A percentile compares a stretch with the other conserved stretches of the same genome.
Conservation (phyloP, 176 grass and related monocot genomes). For the Rhynchospora tenuis region DNA sequence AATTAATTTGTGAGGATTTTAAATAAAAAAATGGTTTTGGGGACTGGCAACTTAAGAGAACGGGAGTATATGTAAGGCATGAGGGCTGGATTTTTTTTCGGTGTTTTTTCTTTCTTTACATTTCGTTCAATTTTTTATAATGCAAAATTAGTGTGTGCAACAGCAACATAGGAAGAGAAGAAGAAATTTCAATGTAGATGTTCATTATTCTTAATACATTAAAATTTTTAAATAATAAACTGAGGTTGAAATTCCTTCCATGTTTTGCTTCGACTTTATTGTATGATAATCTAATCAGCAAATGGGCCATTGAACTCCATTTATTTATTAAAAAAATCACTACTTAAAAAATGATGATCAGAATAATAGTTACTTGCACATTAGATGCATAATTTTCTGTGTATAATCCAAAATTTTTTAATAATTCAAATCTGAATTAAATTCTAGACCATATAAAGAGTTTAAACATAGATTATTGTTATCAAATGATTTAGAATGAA, state of each 20-base stretch:
- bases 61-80: not conserved
- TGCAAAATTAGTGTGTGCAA: not conserved
- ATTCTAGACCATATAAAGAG: no score
- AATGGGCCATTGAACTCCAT: no score
- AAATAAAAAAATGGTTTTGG: not conserved
- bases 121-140: not conserved
- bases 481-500: no score
- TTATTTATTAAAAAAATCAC: no score
- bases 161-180: not conserved
- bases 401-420: no score
- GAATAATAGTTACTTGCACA: no score
- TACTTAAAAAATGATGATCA: no score
- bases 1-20: conserved; percentile 22
- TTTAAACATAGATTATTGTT: no score
- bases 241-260: not conserved
- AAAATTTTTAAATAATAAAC: not conserved
- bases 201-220: not conserved
- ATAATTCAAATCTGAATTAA: no score
- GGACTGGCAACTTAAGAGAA: not conserved
- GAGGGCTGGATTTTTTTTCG: not conserved
- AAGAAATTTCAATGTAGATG: conserved; percentile 8
- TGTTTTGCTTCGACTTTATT: not conserved
- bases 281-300: no score
- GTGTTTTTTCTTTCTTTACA: not conserved
- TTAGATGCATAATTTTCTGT: no score